These are phyloP conservation scores for Russula ochroleuca DNA, from an alignment of 768 basidiomycete genomes.

Conservation along the genomic window DNA sequence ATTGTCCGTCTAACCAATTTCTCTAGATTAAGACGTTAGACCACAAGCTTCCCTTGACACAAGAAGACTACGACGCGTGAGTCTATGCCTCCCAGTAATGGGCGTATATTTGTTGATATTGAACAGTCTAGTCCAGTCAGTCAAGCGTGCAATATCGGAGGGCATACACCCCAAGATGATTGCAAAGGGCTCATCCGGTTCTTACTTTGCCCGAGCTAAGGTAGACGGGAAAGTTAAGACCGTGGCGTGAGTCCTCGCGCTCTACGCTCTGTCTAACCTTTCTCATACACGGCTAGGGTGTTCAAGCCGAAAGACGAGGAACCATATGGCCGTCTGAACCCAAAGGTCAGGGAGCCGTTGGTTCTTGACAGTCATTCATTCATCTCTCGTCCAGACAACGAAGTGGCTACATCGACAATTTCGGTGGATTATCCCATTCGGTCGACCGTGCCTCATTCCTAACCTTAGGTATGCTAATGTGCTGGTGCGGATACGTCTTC, in stretches of 20 bases:
- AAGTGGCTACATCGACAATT: conserved; percentile 90
- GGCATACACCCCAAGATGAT: conserved; percentile 92
- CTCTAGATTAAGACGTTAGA: conserved; percentile 72
- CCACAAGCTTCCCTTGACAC: conserved; percentile 71
- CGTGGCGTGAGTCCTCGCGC: conserved; percentile 56
- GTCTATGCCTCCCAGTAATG: conserved; percentile 30
- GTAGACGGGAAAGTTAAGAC: conserved; percentile 72
- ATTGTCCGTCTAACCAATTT: conserved; percentile 2
- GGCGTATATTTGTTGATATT: conserved; percentile 9
- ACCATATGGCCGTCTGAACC: conserved; percentile 83
- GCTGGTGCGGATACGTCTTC: background rate
- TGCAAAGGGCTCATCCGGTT: conserved; percentile 81
- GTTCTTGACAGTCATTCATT: conserved; percentile 11
- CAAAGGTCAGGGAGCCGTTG: conserved; percentile 50
- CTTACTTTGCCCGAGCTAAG: conserved; percentile 87
- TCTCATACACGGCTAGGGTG: conserved; percentile 45
- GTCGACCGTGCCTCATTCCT: conserved; percentile 82
- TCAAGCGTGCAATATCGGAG: conserved; percentile 63
- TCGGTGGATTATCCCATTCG: conserved; percentile 87
- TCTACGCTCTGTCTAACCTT: background rate
- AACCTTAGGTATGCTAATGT: conserved; percentile 62
- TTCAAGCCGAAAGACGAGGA: conserved; percentile 93
- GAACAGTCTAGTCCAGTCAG: conserved; percentile 55
- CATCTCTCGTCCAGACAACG: conserved; percentile 51
- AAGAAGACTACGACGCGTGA: conserved; percentile 66